Percentiles rank a stretch among this genome's conserved stretches.
Conservation (phyloP, 257 asterid genomes). For the Capsicum rhomboideum region DNA sequence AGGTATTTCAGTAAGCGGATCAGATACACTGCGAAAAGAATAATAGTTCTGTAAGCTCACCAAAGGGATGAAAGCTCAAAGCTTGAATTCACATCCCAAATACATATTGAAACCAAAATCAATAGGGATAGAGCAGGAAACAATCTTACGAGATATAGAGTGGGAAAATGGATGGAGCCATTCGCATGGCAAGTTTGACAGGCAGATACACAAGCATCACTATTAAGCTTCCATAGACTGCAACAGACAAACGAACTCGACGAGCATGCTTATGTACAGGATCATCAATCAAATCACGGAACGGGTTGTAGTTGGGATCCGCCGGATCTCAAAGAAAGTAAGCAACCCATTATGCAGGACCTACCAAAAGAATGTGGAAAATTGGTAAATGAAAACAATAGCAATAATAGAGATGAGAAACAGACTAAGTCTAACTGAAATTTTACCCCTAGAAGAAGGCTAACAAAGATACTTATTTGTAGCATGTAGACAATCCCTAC, state of each 20-base stretch:
- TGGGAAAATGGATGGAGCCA: conserved; percentile 85
- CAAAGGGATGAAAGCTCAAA: neutral
- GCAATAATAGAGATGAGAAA: neutral
- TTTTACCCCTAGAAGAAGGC: conserved; percentile 98
- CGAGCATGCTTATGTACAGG: conserved; percentile 99
- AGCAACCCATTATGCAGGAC: conserved; percentile 92
- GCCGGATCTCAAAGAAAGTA: conserved; percentile 98
- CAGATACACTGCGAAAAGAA: conserved; percentile 63
- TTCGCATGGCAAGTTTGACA: conserved; percentile 90
- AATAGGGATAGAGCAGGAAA: neutral
- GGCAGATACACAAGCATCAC: conserved; percentile 97
- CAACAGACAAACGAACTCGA: conserved; percentile 85
- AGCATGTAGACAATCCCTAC: conserved; percentile 97
- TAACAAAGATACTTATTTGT: conserved; percentile 96
- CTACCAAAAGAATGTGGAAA: conserved; percentile 28
- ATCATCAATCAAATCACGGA: conserved; percentile 96
- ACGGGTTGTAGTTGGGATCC: conserved; percentile 98
- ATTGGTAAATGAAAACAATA: neutral
- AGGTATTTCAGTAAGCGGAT: conserved; percentile 96
- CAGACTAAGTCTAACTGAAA: neutral
- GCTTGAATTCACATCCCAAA: neutral
- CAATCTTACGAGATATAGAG: conserved; percentile 90
- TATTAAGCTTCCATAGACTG: conserved; percentile 92
- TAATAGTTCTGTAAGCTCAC: neutral
- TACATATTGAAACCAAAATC: neutral